These are phyloP conservation scores for Artemisia argyi DNA, from an alignment of 129 eudicot genomes.

Conservation along the genomic window DNA sequence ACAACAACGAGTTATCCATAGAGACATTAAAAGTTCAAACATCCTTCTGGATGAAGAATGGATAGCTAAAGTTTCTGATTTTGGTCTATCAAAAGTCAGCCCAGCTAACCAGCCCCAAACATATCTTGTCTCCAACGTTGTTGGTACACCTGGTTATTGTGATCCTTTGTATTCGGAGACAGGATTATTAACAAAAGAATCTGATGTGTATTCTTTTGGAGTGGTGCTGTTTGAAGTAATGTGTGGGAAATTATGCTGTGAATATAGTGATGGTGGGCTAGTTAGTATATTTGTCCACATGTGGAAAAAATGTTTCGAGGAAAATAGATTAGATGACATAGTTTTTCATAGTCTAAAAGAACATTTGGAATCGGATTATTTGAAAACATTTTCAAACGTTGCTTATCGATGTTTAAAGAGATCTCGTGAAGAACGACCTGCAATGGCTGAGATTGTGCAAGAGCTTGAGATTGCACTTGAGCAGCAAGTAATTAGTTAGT, in stretches of 20 bases:
- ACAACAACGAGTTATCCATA: conserved; percentile 3
- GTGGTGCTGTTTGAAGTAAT: too few species aligned
- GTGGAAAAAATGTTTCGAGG: too few species aligned
- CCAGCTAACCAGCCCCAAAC: neutral
- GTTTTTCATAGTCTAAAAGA: neutral
- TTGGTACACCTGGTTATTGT: conserved; percentile 14
- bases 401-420: neutral
- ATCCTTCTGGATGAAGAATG: neutral
- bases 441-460: neutral
- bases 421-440: neutral
- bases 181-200: too few species aligned
- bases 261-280: too few species aligned
- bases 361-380: neutral
- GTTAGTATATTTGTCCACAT: too few species aligned
- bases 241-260: too few species aligned
- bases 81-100: conserved; percentile 5
- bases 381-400: too few species aligned
- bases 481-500: neutral
- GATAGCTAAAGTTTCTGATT: conserved; percentile 7
- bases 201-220: too few species aligned
- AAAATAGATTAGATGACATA: too few species aligned
- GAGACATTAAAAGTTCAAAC: conserved; percentile 2
- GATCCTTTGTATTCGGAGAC: neutral
- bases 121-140: neutral
- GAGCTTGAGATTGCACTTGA: conserved; percentile 14